These are phyloP conservation scores for Poa pratensis DNA, from an alignment of 176 grass and related monocot species.

Conservation along the genomic window DNA sequence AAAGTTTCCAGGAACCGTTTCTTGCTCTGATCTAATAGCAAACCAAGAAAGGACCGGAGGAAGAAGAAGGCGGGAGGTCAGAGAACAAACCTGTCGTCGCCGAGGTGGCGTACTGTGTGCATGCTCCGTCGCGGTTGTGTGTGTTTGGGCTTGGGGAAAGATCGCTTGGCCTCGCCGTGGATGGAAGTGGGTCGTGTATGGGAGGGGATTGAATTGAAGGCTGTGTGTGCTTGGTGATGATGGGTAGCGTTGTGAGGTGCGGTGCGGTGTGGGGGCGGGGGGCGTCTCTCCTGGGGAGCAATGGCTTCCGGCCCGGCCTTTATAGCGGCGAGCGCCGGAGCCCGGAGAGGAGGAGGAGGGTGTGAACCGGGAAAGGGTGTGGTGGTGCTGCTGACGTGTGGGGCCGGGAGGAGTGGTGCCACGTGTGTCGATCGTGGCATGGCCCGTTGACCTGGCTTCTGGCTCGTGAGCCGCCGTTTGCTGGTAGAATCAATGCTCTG, in stretches of 20 bases:
- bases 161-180: conserved; percentile 81
- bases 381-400: not conserved
- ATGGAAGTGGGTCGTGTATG: conserved; percentile 10
- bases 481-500: not conserved
- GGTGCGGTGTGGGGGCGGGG: conserved; percentile 11
- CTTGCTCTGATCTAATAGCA: conserved; percentile 45
- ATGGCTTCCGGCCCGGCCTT: conserved; percentile 28
- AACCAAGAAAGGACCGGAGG: conserved; percentile 11
- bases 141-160: conserved; percentile 20
- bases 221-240: not conserved
- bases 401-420: not conserved
- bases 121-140: conserved; percentile 22
- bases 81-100: conserved; percentile 63
- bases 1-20: not conserved
- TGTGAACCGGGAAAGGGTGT: not conserved
- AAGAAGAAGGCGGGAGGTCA: conserved; percentile 21
- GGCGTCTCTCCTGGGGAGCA: conserved; percentile 56
- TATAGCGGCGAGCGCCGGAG: conserved; percentile 41
- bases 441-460: not conserved
- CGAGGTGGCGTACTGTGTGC: not conserved
- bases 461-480: not conserved
- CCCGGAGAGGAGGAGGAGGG: not conserved
- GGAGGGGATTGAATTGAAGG: not conserved
- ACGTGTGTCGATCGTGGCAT: not conserved
- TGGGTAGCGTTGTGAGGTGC: not conserved